Percentiles rank a stretch among this genome's conserved stretches.
Conservation (phyloP, 768 basidiomycete genomes). For the Myochromella boudieri region DNA sequence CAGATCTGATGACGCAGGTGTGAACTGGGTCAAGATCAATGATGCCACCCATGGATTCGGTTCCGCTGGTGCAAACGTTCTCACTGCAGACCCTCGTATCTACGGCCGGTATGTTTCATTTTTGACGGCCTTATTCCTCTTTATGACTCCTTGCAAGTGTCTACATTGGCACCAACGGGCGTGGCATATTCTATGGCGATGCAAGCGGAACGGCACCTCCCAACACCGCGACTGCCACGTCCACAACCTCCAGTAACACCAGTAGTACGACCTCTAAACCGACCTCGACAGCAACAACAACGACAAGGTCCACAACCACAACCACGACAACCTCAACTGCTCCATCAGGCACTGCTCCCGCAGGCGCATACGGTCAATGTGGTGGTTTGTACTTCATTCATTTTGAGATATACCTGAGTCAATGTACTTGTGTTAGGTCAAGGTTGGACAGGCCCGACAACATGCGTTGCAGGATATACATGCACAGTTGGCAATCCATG, state of each 20-base stretch:
- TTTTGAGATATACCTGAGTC: neutral
- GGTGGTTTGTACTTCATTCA: constrained; percentile 28
- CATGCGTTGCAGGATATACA: constrained; percentile 35
- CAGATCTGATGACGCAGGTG: constrained; percentile 55
- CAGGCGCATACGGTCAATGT: constrained; percentile 40
- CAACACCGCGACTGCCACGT: constrained; percentile 22
- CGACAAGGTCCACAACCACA: constrained; percentile 18
- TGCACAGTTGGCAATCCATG: constrained; percentile 40
- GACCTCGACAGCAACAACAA: constrained; percentile 17
- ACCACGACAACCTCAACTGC: constrained; percentile 24
- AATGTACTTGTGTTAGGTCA: constrained; percentile 15
- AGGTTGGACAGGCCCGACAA: constrained; percentile 43
- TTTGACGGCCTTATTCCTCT: neutral
- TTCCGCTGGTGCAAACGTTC: constrained; percentile 40
- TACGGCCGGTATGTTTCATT: constrained; percentile 45
- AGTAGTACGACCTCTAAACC: constrained; percentile 16
- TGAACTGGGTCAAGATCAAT: constrained; percentile 60
- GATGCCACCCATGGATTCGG: constrained; percentile 60
- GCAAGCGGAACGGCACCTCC: constrained; percentile 29
- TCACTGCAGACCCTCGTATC: constrained; percentile 52
- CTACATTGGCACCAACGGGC: constrained; percentile 62
- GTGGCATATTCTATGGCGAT: constrained; percentile 57
- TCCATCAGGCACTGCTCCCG: constrained; percentile 29
- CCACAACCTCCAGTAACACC: constrained; percentile 19
- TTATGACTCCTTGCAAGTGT: constrained; percentile 33